Evolutionary conservation across 176 grass and related monocot genomes (phyloP).

Genomic region (Themeda triandra): DNA sequence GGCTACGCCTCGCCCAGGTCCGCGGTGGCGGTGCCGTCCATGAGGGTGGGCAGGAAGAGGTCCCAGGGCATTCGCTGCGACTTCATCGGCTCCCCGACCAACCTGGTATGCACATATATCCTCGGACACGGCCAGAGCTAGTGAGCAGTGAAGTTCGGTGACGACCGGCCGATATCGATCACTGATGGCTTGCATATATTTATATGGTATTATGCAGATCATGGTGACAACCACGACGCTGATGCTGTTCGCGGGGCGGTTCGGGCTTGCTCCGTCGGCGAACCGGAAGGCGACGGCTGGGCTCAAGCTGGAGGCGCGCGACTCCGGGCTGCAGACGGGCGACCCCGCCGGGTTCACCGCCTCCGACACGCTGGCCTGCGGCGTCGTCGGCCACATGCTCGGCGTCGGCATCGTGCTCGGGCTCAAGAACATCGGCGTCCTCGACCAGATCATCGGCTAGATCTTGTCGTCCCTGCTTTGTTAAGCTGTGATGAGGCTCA

Average conservation of each 20-base stretch:
- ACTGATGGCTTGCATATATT: background rate
- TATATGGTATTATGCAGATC: slow-evolving; percentile 39
- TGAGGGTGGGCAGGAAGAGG: slow-evolving; percentile 39
- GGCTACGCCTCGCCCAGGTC: slow-evolving; percentile 47
- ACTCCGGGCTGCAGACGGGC: slow-evolving; percentile 90
- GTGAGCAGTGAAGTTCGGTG: too few relatives aligned
- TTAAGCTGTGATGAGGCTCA: background rate
- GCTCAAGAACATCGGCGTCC: slow-evolving; percentile 74
- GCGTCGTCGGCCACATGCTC: slow-evolving; percentile 75
- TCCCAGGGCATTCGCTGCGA: slow-evolving; percentile 72
- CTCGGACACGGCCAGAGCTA: too few relatives aligned
- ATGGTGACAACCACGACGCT: slow-evolving; percentile 90
- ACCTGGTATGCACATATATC: slow-evolving; percentile 70
- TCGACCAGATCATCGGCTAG: slow-evolving; percentile 68
- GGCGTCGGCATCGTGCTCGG: slow-evolving; percentile 91
- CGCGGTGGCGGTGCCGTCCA: slow-evolving; percentile 42
- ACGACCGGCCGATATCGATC: too few relatives aligned
- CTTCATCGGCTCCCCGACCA: slow-evolving; percentile 90
- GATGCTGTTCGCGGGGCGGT: slow-evolving; percentile 93
- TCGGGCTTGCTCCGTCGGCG: slow-evolving; percentile 94
- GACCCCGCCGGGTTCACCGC: slow-evolving; percentile 95
- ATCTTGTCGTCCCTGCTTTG: background rate
- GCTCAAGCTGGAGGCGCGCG: slow-evolving; percentile 78
- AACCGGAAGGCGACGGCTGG: slow-evolving; percentile 89
- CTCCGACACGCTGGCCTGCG: slow-evolving; percentile 89